These are phyloP conservation scores for Pyrenochaeta sp. DNA, from an alignment of 2,329 filamentous ascomycete species.

Conservation along the genomic window DNA sequence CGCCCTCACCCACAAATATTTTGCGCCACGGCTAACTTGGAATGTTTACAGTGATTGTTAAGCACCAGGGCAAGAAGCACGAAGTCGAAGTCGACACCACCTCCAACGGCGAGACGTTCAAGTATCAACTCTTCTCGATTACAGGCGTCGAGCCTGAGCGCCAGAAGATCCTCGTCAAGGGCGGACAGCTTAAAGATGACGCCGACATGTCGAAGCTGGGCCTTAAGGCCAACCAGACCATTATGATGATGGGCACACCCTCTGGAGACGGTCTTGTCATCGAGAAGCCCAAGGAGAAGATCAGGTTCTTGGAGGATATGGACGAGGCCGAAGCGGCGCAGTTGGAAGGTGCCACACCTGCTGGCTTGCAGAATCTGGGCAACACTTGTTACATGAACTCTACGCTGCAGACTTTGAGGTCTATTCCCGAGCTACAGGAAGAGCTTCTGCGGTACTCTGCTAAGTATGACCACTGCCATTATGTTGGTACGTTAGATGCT, in stretches of 20 bases:
- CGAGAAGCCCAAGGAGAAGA: constrained; percentile 76
- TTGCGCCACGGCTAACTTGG: constrained; percentile 29
- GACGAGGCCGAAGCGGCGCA: constrained; percentile 89
- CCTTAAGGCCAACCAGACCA: constrained; percentile 83
- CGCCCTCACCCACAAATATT: not conserved
- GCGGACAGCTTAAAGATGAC: constrained; percentile 94
- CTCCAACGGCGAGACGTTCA: constrained; percentile 90
- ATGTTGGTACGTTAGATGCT: constrained; percentile 6
- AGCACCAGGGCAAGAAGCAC: constrained; percentile 95
- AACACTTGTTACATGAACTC: constrained; percentile 99
- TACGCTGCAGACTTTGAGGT: constrained; percentile 87
- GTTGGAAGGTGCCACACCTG: constrained; percentile 83
- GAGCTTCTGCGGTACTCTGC: constrained; percentile 72
- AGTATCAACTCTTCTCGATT: constrained; percentile 92
- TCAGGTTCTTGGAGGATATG: constrained; percentile 97
- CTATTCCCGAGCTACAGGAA: constrained; percentile 89
- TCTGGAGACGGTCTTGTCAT: constrained; percentile 69
- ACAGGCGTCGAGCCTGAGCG: constrained; percentile 96
- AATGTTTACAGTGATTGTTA: constrained; percentile 76
- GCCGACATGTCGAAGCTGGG: constrained; percentile 83
- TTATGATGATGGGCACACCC: constrained; percentile 98
- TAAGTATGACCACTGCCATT: constrained; percentile 34
- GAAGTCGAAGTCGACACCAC: constrained; percentile 89
- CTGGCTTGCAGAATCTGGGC: constrained; percentile 88
- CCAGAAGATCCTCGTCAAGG: constrained; percentile 95